Conservation (phyloP, 163 green algal species). For the Chlamydomonas reinhardtii region DNA sequence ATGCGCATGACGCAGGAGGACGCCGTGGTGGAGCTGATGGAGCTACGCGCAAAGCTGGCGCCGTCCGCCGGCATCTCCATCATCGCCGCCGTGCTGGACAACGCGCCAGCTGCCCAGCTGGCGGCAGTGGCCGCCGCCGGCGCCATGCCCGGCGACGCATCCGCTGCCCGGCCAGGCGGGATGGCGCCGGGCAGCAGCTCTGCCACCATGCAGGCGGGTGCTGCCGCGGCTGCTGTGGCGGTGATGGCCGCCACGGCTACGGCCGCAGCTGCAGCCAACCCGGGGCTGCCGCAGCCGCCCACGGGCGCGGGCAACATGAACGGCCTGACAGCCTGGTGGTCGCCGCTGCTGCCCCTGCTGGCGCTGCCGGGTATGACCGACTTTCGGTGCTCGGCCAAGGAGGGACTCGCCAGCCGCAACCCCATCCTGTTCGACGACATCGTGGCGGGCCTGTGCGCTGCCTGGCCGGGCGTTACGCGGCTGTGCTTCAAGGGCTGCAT, state of each 20-base stretch:
- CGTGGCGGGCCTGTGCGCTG: slow-evolving; percentile 22
- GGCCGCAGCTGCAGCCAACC: neutral
- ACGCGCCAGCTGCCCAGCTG: slow-evolving; percentile 13
- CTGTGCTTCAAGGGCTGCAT: slow-evolving; percentile 49
- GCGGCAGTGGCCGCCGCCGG: neutral
- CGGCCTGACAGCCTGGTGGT: slow-evolving; percentile 44
- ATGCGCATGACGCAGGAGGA: slow-evolving; percentile 33
- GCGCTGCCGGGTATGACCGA: slow-evolving; percentile 42
- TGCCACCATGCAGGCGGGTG: neutral
- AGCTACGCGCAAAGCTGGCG: slow-evolving; percentile 32
- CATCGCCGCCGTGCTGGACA: slow-evolving; percentile 43
- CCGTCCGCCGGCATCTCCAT: slow-evolving; percentile 12
- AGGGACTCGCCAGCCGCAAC: slow-evolving; percentile 27
- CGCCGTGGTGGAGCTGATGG: slow-evolving; percentile 18
- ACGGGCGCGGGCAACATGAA: slow-evolving; percentile 21
- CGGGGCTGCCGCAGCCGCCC: slow-evolving; percentile 6
- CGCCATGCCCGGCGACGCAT: neutral
- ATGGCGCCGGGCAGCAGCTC: neutral
- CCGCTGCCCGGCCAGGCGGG: neutral
- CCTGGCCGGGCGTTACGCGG: slow-evolving; percentile 43
- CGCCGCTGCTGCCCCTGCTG: slow-evolving; percentile 46
- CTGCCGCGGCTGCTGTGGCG: neutral
- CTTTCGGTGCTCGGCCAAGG: slow-evolving; percentile 49
- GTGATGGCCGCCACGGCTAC: too few species aligned
- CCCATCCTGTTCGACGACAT: slow-evolving; percentile 51